These are phyloP conservation scores for Leptographium lundbergii DNA, from an alignment of 2,329 filamentous ascomycete species.

Conservation along the genomic window DNA sequence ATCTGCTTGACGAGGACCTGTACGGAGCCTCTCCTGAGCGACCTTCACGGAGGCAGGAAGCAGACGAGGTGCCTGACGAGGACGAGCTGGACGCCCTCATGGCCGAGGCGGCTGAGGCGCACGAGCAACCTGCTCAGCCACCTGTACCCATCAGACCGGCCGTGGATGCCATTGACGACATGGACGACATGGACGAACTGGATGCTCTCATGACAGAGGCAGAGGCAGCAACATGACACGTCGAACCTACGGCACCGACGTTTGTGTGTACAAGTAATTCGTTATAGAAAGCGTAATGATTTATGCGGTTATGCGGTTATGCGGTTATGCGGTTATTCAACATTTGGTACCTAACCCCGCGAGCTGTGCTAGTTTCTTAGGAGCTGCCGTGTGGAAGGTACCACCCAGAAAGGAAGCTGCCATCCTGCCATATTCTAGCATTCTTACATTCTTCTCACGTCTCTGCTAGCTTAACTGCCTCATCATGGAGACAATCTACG, in stretches of 20 bases:
- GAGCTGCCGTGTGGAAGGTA: neutral
- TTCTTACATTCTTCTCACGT: neutral
- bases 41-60: slow-evolving; percentile 4
- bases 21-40: slow-evolving; percentile 23
- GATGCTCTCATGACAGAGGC: slow-evolving; percentile 29
- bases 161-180: neutral
- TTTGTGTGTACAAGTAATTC: neutral
- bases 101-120: slow-evolving; percentile 29
- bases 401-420: neutral
- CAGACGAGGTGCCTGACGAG: slow-evolving; percentile 24
- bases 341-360: neutral
- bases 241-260: neutral
- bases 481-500: slow-evolving; percentile 3
- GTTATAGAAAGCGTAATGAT: neutral
- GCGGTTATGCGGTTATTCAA: neutral
- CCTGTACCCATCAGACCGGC: slow-evolving; percentile 7
- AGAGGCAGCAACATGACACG: slow-evolving; percentile 14
- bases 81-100: slow-evolving; percentile 39
- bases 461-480: too few relatives aligned
- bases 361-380: neutral
- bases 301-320: neutral
- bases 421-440: neutral
- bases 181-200: slow-evolving; percentile 26
- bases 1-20: slow-evolving; percentile 18
- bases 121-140: slow-evolving; percentile 1